A percentile compares a stretch with the other conserved stretches of the same genome.
Evolutionary conservation across 371 early-diverging fungal genomes (phyloP).

Genomic region (Nematocida sp.): DNA sequence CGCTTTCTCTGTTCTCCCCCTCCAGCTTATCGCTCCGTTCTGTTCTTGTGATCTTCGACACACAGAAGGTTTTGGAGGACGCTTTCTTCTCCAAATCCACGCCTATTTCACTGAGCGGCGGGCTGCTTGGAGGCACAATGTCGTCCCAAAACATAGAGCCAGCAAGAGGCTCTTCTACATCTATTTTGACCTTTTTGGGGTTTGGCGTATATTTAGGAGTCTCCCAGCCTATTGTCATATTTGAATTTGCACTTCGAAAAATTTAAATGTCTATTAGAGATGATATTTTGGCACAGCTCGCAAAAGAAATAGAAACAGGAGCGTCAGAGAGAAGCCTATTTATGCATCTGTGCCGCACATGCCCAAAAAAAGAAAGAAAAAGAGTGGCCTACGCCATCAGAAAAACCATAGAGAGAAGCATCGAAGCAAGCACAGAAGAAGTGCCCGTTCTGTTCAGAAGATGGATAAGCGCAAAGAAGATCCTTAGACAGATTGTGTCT

Average conservation of each 20-base stretch:
- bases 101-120: slow-evolving; percentile 7
- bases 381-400: no score
- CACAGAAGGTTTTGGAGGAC: not conserved
- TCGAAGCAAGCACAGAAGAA: no score
- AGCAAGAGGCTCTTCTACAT: not conserved
- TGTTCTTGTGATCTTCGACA: not conserved
- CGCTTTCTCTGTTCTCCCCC: slow-evolving; percentile 5
- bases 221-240: slow-evolving; percentile 45
- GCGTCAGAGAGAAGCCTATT: no score
- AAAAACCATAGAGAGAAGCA: no score
- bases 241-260: no score
- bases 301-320: not conserved
- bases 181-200: slow-evolving; percentile 13
- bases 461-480: no score
- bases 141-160: slow-evolving; percentile 18
- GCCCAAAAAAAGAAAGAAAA: no score
- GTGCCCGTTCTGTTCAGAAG: no score
- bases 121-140: not conserved
- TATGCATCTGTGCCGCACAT: no score
- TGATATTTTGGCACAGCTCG: not conserved
- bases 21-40: not conserved
- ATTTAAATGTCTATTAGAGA: no score
- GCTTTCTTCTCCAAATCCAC: not conserved
- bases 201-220: not conserved
- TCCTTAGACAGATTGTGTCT: no score